These are phyloP conservation scores for Crithidia fasciculata DNA, from an alignment of 208 protist genomes.

Conservation along the genomic window DNA sequence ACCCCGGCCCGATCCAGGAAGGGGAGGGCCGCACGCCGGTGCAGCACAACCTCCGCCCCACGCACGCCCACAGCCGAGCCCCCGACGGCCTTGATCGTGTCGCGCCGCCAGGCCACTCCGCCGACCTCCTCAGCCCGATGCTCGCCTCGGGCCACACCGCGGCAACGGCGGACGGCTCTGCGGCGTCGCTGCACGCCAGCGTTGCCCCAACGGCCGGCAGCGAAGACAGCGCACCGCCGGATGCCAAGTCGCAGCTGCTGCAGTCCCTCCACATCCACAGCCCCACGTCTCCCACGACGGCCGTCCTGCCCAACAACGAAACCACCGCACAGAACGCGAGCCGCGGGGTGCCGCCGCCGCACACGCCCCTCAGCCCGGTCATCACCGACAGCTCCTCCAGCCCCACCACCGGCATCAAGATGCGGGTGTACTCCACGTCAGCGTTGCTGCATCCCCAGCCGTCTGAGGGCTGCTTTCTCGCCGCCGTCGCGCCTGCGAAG, in stretches of 20 bases:
- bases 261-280: slow-evolving; percentile 10
- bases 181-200: slow-evolving; percentile 4
- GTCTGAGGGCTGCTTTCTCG: neutral
- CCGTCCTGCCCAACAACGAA: neutral
- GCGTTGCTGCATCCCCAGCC: neutral
- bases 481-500: neutral
- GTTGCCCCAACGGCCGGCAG: neutral
- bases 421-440: neutral
- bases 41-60: slow-evolving; percentile 9
- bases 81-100: neutral
- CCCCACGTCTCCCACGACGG: neutral
- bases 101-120: too few species aligned
- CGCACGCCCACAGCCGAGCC: neutral
- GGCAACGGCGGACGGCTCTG: neutral
- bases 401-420: neutral
- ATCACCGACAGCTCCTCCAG: slow-evolving; percentile 9
- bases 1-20: neutral
- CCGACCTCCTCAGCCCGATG: too few species aligned
- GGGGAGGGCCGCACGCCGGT: neutral
- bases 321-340: slow-evolving; percentile 5
- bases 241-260: slow-evolving; percentile 10
- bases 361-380: neutral
- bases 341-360: neutral
- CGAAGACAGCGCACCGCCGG: neutral
- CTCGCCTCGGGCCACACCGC: too few species aligned